Evolutionary conservation across 1,139 yeast species (phyloP).

Genomic region (Debaryomyces coudertii): DNA sequence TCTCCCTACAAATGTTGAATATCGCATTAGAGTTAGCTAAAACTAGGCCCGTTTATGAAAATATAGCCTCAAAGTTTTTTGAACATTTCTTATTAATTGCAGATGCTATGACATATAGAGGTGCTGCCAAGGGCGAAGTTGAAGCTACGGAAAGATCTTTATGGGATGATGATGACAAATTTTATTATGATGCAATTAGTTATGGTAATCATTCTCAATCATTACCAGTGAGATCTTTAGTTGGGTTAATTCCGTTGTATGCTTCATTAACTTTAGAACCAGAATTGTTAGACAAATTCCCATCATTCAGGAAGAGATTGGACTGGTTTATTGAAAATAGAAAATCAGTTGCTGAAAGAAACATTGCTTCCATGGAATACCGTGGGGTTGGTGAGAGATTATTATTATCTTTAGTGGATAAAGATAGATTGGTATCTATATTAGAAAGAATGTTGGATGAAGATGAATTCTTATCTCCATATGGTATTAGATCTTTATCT

Average conservation of each 20-base stretch:
- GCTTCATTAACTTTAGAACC: conserved; percentile 93
- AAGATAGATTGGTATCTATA: conserved; percentile 77
- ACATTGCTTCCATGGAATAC: conserved; percentile 83
- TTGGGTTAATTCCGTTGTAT: conserved; percentile 90
- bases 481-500: conserved; percentile 89
- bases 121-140: conserved; percentile 48
- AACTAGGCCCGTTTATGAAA: conserved; percentile 86
- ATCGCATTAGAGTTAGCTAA: conserved; percentile 89
- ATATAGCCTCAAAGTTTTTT: conserved; percentile 92
- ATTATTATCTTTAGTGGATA: conserved; percentile 78
- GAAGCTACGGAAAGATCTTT: conserved; percentile 62
- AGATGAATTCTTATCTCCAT: conserved; percentile 81
- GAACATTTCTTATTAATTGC: conserved; percentile 93
- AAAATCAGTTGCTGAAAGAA: conserved; percentile 74
- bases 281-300: conserved; percentile 75
- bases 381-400: conserved; percentile 89
- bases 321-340: conserved; percentile 85
- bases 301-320: conserved; percentile 81
- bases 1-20: conserved; percentile 87
- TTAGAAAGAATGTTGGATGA: conserved; percentile 86
- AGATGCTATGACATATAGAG: conserved; percentile 87
- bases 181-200: conserved; percentile 89
- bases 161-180: conserved; percentile 91
- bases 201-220: conserved; percentile 79
- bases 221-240: conserved; percentile 86